Base-by-base conservation (phyloP, 2,329 filamentous ascomycete species). In the Calonectria henricotiae region DNA sequence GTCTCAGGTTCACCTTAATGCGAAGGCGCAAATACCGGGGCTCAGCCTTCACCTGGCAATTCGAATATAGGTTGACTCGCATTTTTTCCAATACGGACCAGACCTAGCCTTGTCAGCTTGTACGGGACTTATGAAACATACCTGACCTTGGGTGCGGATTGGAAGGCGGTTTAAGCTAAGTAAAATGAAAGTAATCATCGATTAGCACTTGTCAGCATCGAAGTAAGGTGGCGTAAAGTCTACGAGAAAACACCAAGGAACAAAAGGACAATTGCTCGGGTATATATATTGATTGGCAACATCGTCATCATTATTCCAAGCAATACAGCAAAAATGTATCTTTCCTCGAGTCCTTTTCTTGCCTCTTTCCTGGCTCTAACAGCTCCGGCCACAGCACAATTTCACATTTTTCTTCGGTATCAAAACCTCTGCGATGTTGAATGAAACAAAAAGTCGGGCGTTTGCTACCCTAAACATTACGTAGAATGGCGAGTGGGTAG, bases 391-490 rank as follows among this genome's bases (percentile, higher is more conserved):
- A n/a, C 30, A 39, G 62, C 49, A 27, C 25, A 43, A 35, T 65
- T 65, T 6, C 30, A 65, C 20, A 17, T 58, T 13, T 65, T 47
- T 6, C 47, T 55, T 11, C 17, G 51, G 1, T 65, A 35, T 15
- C 49, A 62, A 63, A 55, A 67, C 9, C 54, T 66, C 23, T 61
- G 64, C 30, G 64, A 67, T 25, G 15, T 62, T 15, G 43, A 67
- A 20, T 67, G 64, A 23, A 51, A 62, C 32, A 67, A 49, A 49
- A 60, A 51, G 37, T 39, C 39, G 27, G 54, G 43, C 6, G 37
- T 51, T 20, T 62, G 64, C 54, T 67, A 47, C 25, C 64, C 43
- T 32, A 69, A 66, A 55, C 62, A 66, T 30, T 66, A 51, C 13
- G 44, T 65, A 17, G 67, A 66, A 23, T 61, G 64, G 43, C 41